These are phyloP conservation scores for Pterulicium gracile DNA, from an alignment of 1,284 basidiomycete species.

Conservation along the genomic window DNA sequence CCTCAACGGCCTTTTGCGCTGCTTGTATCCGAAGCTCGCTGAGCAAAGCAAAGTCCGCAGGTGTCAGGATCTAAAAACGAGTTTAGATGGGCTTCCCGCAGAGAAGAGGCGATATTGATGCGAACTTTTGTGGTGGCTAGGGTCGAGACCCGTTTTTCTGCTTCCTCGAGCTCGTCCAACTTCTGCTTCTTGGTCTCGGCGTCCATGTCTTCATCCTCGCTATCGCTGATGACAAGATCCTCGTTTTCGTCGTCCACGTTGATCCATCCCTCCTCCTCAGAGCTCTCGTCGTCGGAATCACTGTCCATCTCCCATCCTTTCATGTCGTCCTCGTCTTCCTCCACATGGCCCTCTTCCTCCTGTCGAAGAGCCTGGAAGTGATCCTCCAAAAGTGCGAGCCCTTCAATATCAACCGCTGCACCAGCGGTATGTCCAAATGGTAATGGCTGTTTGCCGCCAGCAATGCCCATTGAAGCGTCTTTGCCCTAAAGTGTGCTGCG, in stretches of 20 bases:
- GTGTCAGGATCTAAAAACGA: constrained; percentile 77
- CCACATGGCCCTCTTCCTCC: constrained; percentile 48
- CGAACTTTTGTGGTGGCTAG: constrained; percentile 72
- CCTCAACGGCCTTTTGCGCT: constrained; percentile 64
- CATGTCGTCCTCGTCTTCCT: constrained; percentile 68
- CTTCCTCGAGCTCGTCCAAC: constrained; percentile 21
- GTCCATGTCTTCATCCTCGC: constrained; percentile 61
- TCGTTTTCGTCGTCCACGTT: constrained; percentile 71
- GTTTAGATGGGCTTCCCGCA: constrained; percentile 2
- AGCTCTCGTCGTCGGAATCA: constrained; percentile 51
- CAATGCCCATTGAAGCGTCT: constrained; percentile 69
- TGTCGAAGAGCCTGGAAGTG: constrained; percentile 65
- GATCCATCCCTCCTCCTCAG: constrained; percentile 75
- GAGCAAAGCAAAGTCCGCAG: constrained; percentile 91
- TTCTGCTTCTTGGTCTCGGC: constrained; percentile 26
- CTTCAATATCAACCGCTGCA: constrained; percentile 83
- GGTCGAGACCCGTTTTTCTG: constrained; percentile 37
- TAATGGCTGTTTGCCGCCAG: constrained; percentile 49
- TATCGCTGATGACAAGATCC: constrained; percentile 72
- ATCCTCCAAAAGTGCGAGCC: constrained; percentile 85
- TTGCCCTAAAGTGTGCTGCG: constrained; percentile 49
- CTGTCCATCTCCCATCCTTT: constrained; percentile 86
- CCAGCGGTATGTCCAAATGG: constrained; percentile 74
- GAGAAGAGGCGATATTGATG: background rate
- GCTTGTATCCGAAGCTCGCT: constrained; percentile 84